These are phyloP conservation scores for Alternaria dauci DNA, from an alignment of 2,329 filamentous ascomycete genomes.

Conservation along the genomic window DNA sequence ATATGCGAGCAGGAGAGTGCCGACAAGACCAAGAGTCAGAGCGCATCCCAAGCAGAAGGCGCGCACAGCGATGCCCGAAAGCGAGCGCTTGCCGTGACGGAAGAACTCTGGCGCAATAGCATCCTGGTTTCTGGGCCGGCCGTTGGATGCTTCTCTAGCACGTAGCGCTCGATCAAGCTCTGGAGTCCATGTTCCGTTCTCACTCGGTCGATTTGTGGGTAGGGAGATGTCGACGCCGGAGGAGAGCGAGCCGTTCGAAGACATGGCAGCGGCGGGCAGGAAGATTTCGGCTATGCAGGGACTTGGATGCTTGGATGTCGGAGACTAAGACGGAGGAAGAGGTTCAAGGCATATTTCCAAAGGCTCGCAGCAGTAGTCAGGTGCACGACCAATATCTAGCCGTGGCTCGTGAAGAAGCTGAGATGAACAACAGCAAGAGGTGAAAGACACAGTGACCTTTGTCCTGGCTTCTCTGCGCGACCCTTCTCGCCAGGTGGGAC, in stretches of 20 bases:
- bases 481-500: background rate
- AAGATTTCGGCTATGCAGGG: background rate
- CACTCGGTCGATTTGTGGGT: constrained; percentile 36
- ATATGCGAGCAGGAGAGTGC: constrained; percentile 40
- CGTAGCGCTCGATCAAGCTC: constrained; percentile 40
- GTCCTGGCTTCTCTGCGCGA: constrained; percentile 6
- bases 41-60: constrained; percentile 55
- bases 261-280: constrained; percentile 25
- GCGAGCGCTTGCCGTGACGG: constrained; percentile 55
- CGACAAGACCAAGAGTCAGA: constrained; percentile 46
- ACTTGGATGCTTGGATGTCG: background rate
- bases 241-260: constrained; percentile 35
- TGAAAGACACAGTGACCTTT: constrained; percentile 10
- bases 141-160: constrained; percentile 32
- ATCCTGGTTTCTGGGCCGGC: constrained; percentile 24
- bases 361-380: background rate
- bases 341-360: constrained; percentile 16
- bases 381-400: background rate
- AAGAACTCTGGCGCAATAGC: constrained; percentile 47
- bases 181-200: constrained; percentile 35
- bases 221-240: constrained; percentile 42
- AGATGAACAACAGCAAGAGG: constrained; percentile 19
- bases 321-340: background rate
- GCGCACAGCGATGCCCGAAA: constrained; percentile 57
- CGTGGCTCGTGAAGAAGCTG: background rate